These are phyloP conservation scores for Epichloe elymi DNA, from an alignment of 2,329 filamentous ascomycete genomes.

Conservation along the genomic window DNA sequence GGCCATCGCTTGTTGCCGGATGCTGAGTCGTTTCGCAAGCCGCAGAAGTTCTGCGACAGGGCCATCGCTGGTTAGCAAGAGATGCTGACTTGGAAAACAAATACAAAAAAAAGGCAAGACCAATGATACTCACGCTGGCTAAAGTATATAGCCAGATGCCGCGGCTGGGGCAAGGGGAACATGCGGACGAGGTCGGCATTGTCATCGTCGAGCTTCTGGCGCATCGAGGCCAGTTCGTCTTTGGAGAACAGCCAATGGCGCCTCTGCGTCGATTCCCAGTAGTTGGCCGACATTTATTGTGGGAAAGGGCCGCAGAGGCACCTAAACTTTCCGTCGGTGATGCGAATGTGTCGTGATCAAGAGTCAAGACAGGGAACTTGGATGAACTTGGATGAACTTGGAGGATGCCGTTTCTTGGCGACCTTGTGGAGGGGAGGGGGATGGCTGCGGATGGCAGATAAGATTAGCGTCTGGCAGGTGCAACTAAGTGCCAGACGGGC, in stretches of 20 bases:
- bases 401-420: background rate
- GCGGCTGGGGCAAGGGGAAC: constrained; percentile 69
- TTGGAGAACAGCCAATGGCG: constrained; percentile 84
- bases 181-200: constrained; percentile 62
- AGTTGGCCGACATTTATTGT: constrained; percentile 73
- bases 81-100: background rate
- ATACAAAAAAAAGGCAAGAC: background rate
- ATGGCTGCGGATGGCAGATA: background rate
- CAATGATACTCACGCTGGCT: constrained; percentile 55
- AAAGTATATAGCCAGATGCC: constrained; percentile 82
- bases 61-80: background rate
- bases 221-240: constrained; percentile 61
- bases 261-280: constrained; percentile 89
- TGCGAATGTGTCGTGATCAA: background rate
- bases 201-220: constrained; percentile 63
- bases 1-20: constrained; percentile 83
- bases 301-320: constrained; percentile 6
- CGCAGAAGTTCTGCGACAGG: constrained; percentile 55
- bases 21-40: constrained; percentile 68
- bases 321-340: background rate
- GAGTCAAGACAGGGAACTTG: background rate
- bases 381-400: background rate
- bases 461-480: no score
- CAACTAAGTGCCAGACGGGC: no score
- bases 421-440: background rate